Conservation (phyloP, 768 basidiomycete species). For the Lactarius sanguifluus region DNA sequence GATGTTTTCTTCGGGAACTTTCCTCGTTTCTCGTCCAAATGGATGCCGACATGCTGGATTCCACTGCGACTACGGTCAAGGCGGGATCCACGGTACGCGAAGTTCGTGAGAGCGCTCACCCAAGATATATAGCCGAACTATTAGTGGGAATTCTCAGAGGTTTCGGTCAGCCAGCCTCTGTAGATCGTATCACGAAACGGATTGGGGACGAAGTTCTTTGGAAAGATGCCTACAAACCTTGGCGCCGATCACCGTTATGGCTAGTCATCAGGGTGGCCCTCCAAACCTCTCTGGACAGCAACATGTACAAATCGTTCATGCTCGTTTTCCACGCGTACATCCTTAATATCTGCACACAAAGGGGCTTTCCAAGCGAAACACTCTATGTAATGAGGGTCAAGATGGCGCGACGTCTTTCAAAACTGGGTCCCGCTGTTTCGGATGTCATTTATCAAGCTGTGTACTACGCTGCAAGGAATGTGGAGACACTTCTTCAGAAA, state of each 20-base stretch:
- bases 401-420: neutral
- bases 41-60: neutral
- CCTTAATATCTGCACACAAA: neutral
- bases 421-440: neutral
- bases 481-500: neutral
- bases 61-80: slow-evolving; percentile 25
- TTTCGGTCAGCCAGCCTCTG: slow-evolving; percentile 36
- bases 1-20: neutral
- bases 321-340: neutral
- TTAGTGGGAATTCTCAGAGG: slow-evolving; percentile 27
- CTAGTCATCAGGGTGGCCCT: slow-evolving; percentile 38
- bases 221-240: slow-evolving; percentile 32
- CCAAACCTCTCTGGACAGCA: slow-evolving; percentile 31
- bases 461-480: neutral
- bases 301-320: neutral
- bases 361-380: neutral
- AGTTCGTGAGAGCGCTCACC: neutral
- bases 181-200: slow-evolving; percentile 22
- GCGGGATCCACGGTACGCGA: slow-evolving; percentile 12
- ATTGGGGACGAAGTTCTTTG: neutral
- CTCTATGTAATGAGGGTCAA: neutral
- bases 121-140: neutral
- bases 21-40: neutral
- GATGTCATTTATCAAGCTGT: neutral
- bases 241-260: neutral